Conservation (phyloP, 768 basidiomycete species). For the Leccinum pellstonianum region DNA sequence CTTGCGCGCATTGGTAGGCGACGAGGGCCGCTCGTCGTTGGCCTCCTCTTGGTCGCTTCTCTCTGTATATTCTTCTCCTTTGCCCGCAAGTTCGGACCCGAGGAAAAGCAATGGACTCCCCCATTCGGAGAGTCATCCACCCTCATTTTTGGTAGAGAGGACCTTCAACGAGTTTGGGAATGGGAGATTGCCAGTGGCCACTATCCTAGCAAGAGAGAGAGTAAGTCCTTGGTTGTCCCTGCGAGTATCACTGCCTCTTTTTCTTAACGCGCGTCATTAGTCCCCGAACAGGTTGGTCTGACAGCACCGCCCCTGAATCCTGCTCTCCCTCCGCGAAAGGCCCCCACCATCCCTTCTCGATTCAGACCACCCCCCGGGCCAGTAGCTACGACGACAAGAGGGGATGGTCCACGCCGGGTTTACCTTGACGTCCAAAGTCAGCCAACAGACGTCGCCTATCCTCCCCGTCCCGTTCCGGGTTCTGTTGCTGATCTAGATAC, state of each 20-base stretch:
- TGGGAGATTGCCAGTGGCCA: conserved; percentile 96
- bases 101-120: conserved; percentile 62
- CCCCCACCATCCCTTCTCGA: conserved; percentile 45
- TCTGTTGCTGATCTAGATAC: conserved; percentile 86
- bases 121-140: conserved; percentile 64
- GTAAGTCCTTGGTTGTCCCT: conserved; percentile 45
- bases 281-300: conserved; percentile 68
- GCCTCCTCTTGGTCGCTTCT: conserved; percentile 43
- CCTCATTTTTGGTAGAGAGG: conserved; percentile 71
- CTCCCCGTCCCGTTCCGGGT: conserved; percentile 82
- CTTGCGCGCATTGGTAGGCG: conserved; percentile 57
- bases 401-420: conserved; percentile 72
- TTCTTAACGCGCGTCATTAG: conserved; percentile 36
- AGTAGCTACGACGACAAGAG: conserved; percentile 58
- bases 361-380: conserved; percentile 47
- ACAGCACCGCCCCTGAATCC: conserved; percentile 63
- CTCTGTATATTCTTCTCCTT: conserved; percentile 61
- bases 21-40: conserved; percentile 54
- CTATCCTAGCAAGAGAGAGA: conserved; percentile 78
- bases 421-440: conserved; percentile 71
- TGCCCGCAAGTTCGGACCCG: conserved; percentile 57
- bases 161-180: conserved; percentile 88
- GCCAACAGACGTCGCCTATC: conserved; percentile 70
- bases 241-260: not conserved
- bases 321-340: conserved; percentile 60